Base-by-base conservation (phyloP, 1,284 basidiomycete species). In the Cryptococcus sp. region DNA sequence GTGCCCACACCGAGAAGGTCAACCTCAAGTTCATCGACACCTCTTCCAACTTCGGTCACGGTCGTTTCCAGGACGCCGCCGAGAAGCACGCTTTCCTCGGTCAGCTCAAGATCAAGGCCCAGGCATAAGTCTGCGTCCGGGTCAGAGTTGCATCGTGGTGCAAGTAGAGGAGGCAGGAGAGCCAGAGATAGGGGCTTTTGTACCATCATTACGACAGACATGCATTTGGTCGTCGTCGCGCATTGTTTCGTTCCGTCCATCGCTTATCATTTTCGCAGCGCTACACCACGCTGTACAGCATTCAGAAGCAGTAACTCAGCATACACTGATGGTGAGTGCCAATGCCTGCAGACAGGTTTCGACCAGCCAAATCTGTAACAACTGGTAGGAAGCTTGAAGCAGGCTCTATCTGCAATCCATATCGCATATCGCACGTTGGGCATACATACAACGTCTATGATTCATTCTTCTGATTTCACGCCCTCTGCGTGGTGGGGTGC, bases 1-100 rank as follows among this genome's bases (percentile, higher is more conserved):
- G 93, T 90, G 78, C 76, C 52, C 77, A 79, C 72, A 72, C 78
- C 70, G 66, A 99, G 86, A 93, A 98, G 83, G 91, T 97, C 69
- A 85, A 90, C 67, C 91, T 99, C 86, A 99, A 98, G 69, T 77
- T 95, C 84, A 96, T 98, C 86, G 92, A 95, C 79, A 97, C 94
- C 51, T 91, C 91, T 48, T 94, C 92, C 81, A 97, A 95, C 82
- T 68, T 66, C 46, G 76, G 76, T 65, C 76, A 78, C 72, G 72
- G 72, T 57, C 66, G 68, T 61, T 74, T 93, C 92, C 94, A 97
- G 85, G 95, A 93, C 52, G 83, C 85, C 81, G 91, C 90, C 81
- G 95, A 98, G 88, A 95, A 95, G 86, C 84, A 85, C 69, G 87
- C 91, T 75, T 97, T 97, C 88, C 79, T 94, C 79, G 94, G 94